Conservation (phyloP, 1,284 basidiomycete species). For the Puccinia horiana region DNA sequence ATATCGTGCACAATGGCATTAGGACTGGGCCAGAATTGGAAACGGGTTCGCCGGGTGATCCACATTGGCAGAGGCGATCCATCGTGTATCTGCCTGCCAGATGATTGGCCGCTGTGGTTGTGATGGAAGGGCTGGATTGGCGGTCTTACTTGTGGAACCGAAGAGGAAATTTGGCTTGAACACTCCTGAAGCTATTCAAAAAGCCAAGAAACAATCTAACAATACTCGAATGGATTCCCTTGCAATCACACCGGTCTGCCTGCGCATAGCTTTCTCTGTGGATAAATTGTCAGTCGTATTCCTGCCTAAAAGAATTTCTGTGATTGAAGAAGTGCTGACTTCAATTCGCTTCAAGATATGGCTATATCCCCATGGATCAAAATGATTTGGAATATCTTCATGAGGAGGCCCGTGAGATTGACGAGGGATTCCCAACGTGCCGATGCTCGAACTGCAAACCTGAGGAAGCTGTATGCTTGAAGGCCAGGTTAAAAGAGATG, state of each 20-base stretch:
- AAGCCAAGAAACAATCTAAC: not conserved
- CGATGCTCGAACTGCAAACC: not conserved
- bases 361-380: not conserved
- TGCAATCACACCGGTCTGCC: not conserved
- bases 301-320: not conserved
- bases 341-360: not conserved
- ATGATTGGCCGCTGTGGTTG: too few relatives aligned
- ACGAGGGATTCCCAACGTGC: not conserved
- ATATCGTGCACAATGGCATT: conserved; percentile 7
- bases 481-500: too few relatives aligned
- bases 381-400: not conserved
- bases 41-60: not conserved
- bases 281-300: not conserved
- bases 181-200: not conserved
- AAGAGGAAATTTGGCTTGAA: not conserved
- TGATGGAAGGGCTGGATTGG: not conserved
- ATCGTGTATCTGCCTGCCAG: not conserved
- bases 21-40: conserved; percentile 1
- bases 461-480: not conserved
- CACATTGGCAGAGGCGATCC: too few relatives aligned
- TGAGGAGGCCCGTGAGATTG: not conserved
- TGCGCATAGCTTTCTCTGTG: not conserved
- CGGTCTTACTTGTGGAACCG: not conserved
- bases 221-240: not conserved
- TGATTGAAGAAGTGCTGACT: not conserved